These are phyloP conservation scores for Aspergillus piperis DNA, from an alignment of 2,329 filamentous ascomycete genomes.

Conservation along the genomic window DNA sequence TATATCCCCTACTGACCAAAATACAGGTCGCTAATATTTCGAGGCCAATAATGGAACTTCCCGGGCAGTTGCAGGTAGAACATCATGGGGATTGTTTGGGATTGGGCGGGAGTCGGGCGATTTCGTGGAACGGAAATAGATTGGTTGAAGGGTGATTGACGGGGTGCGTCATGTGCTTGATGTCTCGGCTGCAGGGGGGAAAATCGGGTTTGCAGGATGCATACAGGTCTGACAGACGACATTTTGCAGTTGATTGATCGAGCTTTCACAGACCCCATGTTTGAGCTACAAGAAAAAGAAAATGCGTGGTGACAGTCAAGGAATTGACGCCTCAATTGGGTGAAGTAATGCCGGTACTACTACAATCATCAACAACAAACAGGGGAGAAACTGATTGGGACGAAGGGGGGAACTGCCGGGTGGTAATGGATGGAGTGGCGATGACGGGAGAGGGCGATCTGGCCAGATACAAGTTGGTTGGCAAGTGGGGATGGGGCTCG, in stretches of 20 bases:
- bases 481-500: conserved; percentile 1
- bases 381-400: background rate
- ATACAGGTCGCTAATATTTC: no score
- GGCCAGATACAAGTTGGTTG: conserved; percentile 2
- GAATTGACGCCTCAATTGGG: background rate
- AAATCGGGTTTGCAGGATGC: background rate
- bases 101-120: background rate
- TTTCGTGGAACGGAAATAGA: background rate
- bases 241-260: background rate
- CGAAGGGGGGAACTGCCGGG: background rate
- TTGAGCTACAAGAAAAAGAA: background rate
- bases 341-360: background rate
- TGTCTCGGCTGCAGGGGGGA: background rate
- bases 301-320: background rate
- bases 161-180: background rate
- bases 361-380: background rate
- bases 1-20: no score
- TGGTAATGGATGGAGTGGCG: background rate
- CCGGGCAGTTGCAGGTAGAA: no score
- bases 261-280: background rate
- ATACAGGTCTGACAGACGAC: background rate
- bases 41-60: no score
- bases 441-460: conserved; percentile 4
- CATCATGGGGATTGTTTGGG: background rate
- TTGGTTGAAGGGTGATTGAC: background rate